Evolutionary conservation across 2,329 filamentous ascomycete genomes (phyloP).

Genomic region (Canariomyces notabilis): DNA sequence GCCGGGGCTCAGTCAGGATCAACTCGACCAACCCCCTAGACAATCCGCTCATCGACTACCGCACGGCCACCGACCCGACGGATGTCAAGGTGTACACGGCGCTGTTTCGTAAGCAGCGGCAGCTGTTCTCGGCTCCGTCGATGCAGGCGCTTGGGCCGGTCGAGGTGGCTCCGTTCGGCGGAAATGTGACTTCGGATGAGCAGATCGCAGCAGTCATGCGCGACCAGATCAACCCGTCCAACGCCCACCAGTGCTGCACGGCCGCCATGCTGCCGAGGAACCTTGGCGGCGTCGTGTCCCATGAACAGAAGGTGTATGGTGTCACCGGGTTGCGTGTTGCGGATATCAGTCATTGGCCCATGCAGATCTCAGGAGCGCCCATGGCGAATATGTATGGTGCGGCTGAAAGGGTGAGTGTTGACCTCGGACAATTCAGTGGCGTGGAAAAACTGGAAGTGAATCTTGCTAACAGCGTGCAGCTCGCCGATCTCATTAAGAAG

Average conservation of each 20-base stretch:
- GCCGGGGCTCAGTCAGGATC: slow-evolving; percentile 36
- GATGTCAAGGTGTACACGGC: slow-evolving; percentile 34
- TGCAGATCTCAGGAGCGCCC: slow-evolving; percentile 22
- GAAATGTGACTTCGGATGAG: slow-evolving; percentile 24
- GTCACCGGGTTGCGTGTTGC: slow-evolving; percentile 17
- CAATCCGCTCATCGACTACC: slow-evolving; percentile 34
- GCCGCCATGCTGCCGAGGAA: slow-evolving; percentile 19
- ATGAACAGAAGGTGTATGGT: slow-evolving; percentile 19
- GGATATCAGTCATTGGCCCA: slow-evolving; percentile 23
- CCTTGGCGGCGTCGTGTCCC: slow-evolving; percentile 16
- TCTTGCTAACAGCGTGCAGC: slow-evolving; percentile 9
- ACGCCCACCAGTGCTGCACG: slow-evolving; percentile 29
- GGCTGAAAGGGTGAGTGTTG: slow-evolving; percentile 20
- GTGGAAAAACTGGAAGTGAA: no score
- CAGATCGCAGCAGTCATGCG: slow-evolving; percentile 25
- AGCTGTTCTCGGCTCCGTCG: slow-evolving; percentile 29
- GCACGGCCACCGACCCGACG: slow-evolving; percentile 34
- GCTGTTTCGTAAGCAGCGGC: slow-evolving; percentile 32
- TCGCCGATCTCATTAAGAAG: slow-evolving; percentile 25
- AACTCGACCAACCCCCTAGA: slow-evolving; percentile 32
- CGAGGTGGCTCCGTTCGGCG: slow-evolving; percentile 28
- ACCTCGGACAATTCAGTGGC: no score
- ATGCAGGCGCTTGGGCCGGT: slow-evolving; percentile 29
- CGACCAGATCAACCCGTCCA: slow-evolving; percentile 21
- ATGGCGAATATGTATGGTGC: slow-evolving; percentile 23